Conservation (phyloP, 768 basidiomycete species). For the Termitomyces sp. region DNA sequence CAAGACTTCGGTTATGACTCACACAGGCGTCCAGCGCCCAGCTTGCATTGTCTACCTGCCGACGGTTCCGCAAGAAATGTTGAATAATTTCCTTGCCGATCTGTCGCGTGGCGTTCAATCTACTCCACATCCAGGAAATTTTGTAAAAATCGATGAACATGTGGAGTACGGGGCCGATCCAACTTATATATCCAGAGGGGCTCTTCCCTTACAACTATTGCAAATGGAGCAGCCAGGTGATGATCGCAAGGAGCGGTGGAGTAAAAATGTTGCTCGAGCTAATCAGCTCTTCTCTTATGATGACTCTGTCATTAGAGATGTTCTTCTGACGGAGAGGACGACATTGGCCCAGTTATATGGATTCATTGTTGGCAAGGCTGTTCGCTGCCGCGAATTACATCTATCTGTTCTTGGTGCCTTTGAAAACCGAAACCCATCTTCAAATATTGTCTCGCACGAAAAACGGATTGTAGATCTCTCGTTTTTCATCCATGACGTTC, state of each 20-base stretch:
- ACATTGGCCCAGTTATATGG: conserved; percentile 75
- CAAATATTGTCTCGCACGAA: conserved; percentile 45
- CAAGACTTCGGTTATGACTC: conserved; percentile 55
- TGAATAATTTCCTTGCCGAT: conserved; percentile 56
- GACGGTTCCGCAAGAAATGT: conserved; percentile 41
- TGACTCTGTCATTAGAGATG: conserved; percentile 50
- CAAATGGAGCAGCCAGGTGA: conserved; percentile 40
- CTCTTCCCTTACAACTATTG: conserved; percentile 39
- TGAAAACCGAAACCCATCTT: conserved; percentile 30
- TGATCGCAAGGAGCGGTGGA: conserved; percentile 38
- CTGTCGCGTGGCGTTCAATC: conserved; percentile 37
- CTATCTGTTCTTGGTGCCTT: conserved; percentile 46
- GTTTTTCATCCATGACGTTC: conserved; percentile 59
- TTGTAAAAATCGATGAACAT: conserved; percentile 49
- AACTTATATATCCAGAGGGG: conserved; percentile 22
- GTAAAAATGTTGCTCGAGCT: conserved; percentile 37
- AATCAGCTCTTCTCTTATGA: conserved; percentile 51
- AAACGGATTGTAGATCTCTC: conserved; percentile 55
- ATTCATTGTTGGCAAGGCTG: conserved; percentile 60
- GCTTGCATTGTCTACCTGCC: conserved; percentile 66
- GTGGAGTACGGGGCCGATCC: conserved; percentile 50
- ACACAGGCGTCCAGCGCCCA: conserved; percentile 54
- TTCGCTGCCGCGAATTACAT: conserved; percentile 63
- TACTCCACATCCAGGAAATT: conserved; percentile 27
- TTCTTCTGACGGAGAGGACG: conserved; percentile 63